Conservation (phyloP, 2,329 filamentous ascomycete species). For the Cercospora nicotianae region DNA sequence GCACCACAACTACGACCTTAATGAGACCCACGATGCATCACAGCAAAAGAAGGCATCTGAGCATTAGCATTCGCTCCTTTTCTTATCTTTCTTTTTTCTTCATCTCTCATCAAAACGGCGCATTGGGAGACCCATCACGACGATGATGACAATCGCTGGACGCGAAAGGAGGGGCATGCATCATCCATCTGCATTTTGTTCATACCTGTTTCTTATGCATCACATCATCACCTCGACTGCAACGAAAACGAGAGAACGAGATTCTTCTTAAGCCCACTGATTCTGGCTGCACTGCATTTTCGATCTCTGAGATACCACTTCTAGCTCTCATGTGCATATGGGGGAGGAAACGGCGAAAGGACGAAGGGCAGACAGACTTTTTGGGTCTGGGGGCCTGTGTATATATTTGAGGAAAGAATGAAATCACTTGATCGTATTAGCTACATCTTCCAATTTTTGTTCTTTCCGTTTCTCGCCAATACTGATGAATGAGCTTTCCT, state of each 20-base stretch:
- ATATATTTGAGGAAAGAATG: background rate
- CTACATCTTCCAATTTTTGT: no score
- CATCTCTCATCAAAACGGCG: background rate
- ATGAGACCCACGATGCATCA: constrained; percentile 9
- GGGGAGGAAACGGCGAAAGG: no score
- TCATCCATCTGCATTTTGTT: background rate
- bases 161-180: background rate
- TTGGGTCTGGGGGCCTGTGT: no score
- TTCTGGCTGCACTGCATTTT: background rate
- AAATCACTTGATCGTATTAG: no score
- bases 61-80: background rate
- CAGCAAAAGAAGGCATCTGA: background rate
- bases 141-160: background rate
- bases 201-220: background rate
- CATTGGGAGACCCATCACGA: background rate
- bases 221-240: background rate
- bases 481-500: background rate
- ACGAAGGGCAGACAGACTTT: no score
- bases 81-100: background rate
- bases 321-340: background rate
- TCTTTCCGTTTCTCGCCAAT: background rate
- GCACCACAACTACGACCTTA: background rate
- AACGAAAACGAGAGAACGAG: background rate
- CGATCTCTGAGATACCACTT: background rate
- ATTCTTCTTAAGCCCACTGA: background rate